Evolutionary conservation across 179 eudicot species (phyloP).

Genomic region (Vitellaria paradoxa): DNA sequence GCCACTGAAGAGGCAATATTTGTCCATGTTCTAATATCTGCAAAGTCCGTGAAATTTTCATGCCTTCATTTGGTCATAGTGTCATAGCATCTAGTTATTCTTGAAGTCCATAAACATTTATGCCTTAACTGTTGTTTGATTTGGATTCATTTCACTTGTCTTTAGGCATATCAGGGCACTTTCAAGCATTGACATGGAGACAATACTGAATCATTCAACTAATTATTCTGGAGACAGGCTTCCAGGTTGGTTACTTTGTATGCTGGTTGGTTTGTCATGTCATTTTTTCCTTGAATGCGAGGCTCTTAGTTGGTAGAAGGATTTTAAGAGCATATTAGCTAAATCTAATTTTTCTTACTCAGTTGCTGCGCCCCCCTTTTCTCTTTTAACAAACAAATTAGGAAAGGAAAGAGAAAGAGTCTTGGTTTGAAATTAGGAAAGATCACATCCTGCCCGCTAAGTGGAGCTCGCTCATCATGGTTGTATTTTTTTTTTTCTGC

Average conservation of each 20-base stretch:
- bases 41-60: constrained; percentile 54
- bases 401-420: not conserved
- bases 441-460: not conserved
- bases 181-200: constrained; percentile 75
- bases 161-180: constrained; percentile 79
- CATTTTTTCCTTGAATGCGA: not conserved
- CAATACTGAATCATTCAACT: constrained; percentile 51
- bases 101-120: not conserved
- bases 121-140: not conserved
- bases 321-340: not conserved
- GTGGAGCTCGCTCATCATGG: not conserved
- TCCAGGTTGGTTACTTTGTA: constrained; percentile 53
- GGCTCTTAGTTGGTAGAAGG: not conserved
- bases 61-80: not conserved
- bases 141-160: constrained; percentile 13
- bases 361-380: not conserved
- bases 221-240: constrained; percentile 43
- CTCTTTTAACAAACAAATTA: not conserved
- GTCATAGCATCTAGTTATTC: not conserved
- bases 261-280: constrained; percentile 7
- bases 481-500: not conserved
- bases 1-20: constrained; percentile 89
- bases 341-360: not conserved
- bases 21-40: constrained; percentile 79
- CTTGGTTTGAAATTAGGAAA: not conserved